phyloP scores from a whole-genome alignment of 345 rosid species.

The Populus tremula region DNA sequence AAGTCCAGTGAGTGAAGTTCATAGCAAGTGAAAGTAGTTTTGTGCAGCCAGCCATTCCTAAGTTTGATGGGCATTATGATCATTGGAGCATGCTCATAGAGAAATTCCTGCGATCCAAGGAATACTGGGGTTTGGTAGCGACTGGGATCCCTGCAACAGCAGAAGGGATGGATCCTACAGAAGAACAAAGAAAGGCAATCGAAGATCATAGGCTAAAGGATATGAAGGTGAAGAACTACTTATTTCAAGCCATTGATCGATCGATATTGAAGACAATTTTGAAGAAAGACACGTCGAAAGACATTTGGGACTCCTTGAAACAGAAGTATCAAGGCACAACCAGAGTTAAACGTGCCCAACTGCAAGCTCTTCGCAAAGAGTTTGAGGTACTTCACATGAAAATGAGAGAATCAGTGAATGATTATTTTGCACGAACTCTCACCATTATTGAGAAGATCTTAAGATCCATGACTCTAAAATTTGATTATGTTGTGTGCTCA shows the following conservation, averaged over 20 bases:
- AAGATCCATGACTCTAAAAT: background rate
- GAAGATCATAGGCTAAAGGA: background rate
- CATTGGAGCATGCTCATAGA: background rate
- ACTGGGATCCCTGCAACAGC: background rate
- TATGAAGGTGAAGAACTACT: background rate
- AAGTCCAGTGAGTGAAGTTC: too few relatives aligned
- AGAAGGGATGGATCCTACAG: background rate
- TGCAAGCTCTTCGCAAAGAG: conserved; percentile 1
- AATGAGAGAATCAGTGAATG: background rate
- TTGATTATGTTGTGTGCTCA: background rate
- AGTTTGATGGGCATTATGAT: background rate
- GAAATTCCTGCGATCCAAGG: background rate
- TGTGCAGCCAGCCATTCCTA: background rate
- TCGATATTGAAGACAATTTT: background rate
- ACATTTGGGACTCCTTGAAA: background rate
- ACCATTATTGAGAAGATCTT: background rate
- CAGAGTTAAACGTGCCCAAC: background rate
- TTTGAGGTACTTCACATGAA: background rate
- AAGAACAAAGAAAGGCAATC: background rate
- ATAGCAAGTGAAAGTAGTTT: background rate
- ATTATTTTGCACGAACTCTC: background rate
- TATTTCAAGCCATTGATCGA: background rate
- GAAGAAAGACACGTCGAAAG: background rate
- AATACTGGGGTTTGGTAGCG: background rate
- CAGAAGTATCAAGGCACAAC: background rate